Percentiles rank a stretch among this genome's conserved stretches.
phyloP scores from a whole-genome alignment of 2,329 filamentous ascomycete species.

The Arthrobotrys conoides region DNA sequence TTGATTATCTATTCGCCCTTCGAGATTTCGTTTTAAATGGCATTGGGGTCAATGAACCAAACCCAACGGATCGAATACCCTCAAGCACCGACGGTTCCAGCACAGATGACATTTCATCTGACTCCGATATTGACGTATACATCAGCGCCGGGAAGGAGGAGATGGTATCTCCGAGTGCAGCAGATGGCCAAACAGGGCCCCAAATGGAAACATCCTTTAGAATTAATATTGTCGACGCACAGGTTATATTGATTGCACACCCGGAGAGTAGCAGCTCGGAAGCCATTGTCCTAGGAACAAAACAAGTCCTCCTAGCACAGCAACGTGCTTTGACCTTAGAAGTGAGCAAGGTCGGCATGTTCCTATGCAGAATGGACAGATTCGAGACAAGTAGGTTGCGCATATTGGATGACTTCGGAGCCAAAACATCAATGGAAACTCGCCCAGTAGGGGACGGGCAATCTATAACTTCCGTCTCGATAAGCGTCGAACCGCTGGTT shows the following conservation, averaged over 20 bases:
- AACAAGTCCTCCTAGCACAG: conserved; percentile 91
- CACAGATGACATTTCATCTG: conserved; percentile 67
- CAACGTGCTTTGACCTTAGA: conserved; percentile 96
- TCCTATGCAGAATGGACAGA: conserved; percentile 96
- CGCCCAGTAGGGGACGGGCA: conserved; percentile 74
- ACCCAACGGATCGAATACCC: conserved; percentile 17
- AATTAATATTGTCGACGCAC: conserved; percentile 94
- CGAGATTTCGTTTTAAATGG: conserved; percentile 85
- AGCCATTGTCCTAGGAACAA: conserved; percentile 93
- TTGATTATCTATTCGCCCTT: conserved; percentile 94
- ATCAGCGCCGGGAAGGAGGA: conserved; percentile 10
- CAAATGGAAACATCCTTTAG: conserved; percentile 85
- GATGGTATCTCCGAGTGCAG: background rate
- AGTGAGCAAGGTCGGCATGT: conserved; percentile 96
- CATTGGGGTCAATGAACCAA: conserved; percentile 73
- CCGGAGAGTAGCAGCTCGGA: conserved; percentile 90
- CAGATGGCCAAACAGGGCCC: background rate
- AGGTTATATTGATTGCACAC: conserved; percentile 96
- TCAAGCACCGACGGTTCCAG: conserved; percentile 73
- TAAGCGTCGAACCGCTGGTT: conserved; percentile 91
- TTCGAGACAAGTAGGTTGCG: conserved; percentile 91
- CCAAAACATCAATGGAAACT: conserved; percentile 89
- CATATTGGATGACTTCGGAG: conserved; percentile 95
- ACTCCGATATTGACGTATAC: conserved; percentile 25
- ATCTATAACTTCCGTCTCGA: conserved; percentile 81